Evolutionary conservation across 2,329 filamentous ascomycete species (phyloP).

Genomic region (Triangularia verruculosa): DNA sequence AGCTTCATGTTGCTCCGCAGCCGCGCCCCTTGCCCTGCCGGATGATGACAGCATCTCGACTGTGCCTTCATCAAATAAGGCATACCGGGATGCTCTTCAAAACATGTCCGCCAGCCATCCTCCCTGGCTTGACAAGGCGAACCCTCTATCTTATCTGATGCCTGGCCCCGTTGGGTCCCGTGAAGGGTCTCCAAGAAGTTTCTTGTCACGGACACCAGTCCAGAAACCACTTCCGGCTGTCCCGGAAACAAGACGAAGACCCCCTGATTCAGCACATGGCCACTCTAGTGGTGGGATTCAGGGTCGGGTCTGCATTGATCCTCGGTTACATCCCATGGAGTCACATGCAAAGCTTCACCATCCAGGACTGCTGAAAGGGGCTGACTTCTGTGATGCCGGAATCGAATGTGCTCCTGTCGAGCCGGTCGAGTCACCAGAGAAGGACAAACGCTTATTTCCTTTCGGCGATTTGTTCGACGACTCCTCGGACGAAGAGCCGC

Average conservation of each 20-base stretch:
- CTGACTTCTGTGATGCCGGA: conserved; percentile 13
- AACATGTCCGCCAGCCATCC: conserved; percentile 18
- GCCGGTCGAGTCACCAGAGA: neutral
- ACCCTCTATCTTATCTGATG: neutral
- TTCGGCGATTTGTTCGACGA: conserved; percentile 9
- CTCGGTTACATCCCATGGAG: conserved; percentile 35
- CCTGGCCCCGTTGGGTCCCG: conserved; percentile 1
- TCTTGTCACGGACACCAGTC: neutral
- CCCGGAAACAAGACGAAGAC: neutral
- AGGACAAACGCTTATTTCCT: conserved; percentile 16
- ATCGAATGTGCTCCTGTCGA: conserved; percentile 6
- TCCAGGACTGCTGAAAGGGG: conserved; percentile 8
- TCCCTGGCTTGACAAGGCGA: conserved; percentile 14
- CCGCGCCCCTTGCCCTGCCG: conserved; percentile 10
- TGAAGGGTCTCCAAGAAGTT: conserved; percentile 4
- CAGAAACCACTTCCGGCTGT: neutral
- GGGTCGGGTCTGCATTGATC: conserved; percentile 32
- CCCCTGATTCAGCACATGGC: neutral
- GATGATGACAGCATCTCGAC: neutral
- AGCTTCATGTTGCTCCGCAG: neutral
- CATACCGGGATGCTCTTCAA: conserved; percentile 16
- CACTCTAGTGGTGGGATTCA: conserved; percentile 17
- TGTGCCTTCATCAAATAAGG: neutral
- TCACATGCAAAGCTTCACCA: conserved; percentile 27
- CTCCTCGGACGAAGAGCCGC: conserved; percentile 4